Evolutionary conservation across 176 grass and related monocot species (phyloP), one percentile per base, ranked within the genome.

Genomic region (Musa troglodytarum): DNA sequence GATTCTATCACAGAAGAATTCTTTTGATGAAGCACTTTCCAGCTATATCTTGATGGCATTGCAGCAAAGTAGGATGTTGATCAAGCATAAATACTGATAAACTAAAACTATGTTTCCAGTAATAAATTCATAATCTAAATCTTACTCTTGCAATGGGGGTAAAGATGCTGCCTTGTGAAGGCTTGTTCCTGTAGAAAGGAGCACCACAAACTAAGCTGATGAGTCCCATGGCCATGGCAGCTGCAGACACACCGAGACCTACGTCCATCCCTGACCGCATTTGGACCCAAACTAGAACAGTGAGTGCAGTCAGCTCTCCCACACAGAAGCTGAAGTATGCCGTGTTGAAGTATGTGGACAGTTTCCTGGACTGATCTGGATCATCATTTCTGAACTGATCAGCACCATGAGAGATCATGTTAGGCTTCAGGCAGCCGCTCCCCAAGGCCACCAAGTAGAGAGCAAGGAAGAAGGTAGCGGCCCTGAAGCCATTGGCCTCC

Each of bases 241-340:
- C 89, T 0, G 92, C 89, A 1, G 92, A 92, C 22, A 92, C 56
- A 64, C 89, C 84, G 67, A 96, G 92, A 0, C 92, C 92, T 34
- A 96, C 82, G 83, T 92, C 92, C 92, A 96, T 96, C 23, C 92
- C 92, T 2, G 86, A 91, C 72, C 79, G 81, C 63, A 86, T 96
- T 82, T 96, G 92, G 23, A 96, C 92, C 92, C 92, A 96, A 29
- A 96, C 92, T 34, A 34, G 34, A 34, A 4, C 34, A 34, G 34
- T 34, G 34, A 34, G 34, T 34, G 34, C 34, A 34, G 5, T 34
- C 34, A 34, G 34, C 34, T 34, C 34, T 3, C 34, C 34, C 34
- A 34, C 34, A 34, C 34, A 34, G 34, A 34, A 34, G 34, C 34
- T 34, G 3, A 34, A 34, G 34, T 34, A 34, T 34, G 34, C 34